phyloP scores from a whole-genome alignment of 441 rosid species.

The Bruguiera hainesii region DNA sequence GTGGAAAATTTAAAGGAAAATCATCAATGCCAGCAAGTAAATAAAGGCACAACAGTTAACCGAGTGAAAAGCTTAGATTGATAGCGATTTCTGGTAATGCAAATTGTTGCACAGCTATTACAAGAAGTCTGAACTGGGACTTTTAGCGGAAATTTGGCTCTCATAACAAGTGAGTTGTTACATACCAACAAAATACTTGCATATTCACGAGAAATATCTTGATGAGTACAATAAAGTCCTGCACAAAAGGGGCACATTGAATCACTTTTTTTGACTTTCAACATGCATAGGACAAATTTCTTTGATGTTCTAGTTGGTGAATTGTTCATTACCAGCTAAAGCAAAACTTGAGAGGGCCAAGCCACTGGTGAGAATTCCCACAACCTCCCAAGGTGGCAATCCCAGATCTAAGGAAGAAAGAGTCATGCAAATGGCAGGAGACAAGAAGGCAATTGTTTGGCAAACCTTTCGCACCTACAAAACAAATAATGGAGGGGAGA shows the following conservation, averaged over 20 bases:
- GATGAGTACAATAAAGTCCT: constrained; percentile 95
- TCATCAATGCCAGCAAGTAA: neutral
- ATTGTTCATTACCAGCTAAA: constrained; percentile 62
- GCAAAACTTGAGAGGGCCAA: constrained; percentile 93
- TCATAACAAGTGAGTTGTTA: constrained; percentile 1
- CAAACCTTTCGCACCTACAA: constrained; percentile 90
- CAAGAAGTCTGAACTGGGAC: neutral
- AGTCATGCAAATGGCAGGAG: constrained; percentile 93
- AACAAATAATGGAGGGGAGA: neutral
- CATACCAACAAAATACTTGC: constrained; percentile 91
- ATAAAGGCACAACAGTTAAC: neutral
- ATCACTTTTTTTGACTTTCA: constrained; percentile 5
- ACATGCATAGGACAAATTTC: neutral
- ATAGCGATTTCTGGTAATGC: neutral
- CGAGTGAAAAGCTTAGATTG: constrained; percentile 5
- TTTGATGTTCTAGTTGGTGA: neutral
- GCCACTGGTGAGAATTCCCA: constrained; percentile 80
- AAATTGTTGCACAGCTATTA: neutral
- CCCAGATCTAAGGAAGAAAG: constrained; percentile 86
- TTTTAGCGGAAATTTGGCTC: neutral
- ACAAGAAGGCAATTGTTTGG: constrained; percentile 80
- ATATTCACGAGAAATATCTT: constrained; percentile 92
- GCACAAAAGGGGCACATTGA: constrained; percentile 12
- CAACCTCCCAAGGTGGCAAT: constrained; percentile 91
- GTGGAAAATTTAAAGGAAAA: constrained; percentile 11